A percentile compares a stretch with the other conserved stretches of the same genome.
Conservation (phyloP, 1,139 yeast species). For the Candida sojae region DNA sequence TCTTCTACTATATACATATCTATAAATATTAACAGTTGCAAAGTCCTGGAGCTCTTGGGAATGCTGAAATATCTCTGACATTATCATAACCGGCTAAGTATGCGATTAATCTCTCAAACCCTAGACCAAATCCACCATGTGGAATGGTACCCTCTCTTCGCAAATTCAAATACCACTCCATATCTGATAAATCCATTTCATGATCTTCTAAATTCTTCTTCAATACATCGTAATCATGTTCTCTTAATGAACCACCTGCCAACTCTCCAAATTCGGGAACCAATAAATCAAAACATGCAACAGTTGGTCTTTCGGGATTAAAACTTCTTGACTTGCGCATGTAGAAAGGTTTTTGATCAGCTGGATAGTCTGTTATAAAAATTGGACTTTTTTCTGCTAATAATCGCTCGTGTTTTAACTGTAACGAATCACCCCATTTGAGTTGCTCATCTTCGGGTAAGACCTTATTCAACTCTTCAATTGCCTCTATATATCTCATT, state of each 20-base stretch:
- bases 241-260: conserved; percentile 94
- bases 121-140: conserved; percentile 97
- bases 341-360: conserved; percentile 80
- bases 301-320: conserved; percentile 53
- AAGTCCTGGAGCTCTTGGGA: conserved; percentile 54
- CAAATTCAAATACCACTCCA: conserved; percentile 79
- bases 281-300: conserved; percentile 85
- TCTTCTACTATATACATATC: background rate
- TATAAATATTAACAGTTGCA: conserved; percentile 31
- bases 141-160: conserved; percentile 82
- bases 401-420: conserved; percentile 91
- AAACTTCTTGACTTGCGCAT: conserved; percentile 57
- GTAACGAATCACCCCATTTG: conserved; percentile 71
- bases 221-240: conserved; percentile 57
- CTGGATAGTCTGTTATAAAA: conserved; percentile 89
- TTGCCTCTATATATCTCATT: conserved; percentile 75
- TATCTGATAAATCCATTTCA: conserved; percentile 55
- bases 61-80: conserved; percentile 83
- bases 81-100: conserved; percentile 74
- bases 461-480: conserved; percentile 41
- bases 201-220: conserved; percentile 49
- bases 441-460: conserved; percentile 4
- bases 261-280: conserved; percentile 94
- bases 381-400: conserved; percentile 80
- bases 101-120: conserved; percentile 81